Evolutionary conservation across 805 yeast species (phyloP), one percentile per base, ranked within the genome.

Genomic region (Candida chauliodis): DNA sequence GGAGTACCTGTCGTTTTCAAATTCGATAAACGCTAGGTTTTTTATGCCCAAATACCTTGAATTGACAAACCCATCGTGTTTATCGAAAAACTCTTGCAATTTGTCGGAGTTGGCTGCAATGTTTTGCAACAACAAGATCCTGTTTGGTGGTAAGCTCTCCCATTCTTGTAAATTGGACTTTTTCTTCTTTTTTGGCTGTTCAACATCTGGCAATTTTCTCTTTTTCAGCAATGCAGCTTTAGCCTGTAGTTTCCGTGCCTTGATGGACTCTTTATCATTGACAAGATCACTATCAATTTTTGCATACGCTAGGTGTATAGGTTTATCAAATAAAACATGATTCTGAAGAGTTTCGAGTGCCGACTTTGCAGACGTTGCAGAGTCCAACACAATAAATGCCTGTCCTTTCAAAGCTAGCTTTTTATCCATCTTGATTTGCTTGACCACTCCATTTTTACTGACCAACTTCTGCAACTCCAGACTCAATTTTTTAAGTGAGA

Each of bases 11-110:
- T 78, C 82, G 4, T 66, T 62, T 17, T 73, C 78, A 55, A 81
- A 91, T 50, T 91, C 97, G 3, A 91, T 73, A 58, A 91, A 84
- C 8, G 93, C 95, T 32, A 91, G 74, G 26, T 75, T 75, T 30
- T 87, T 71, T 5, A 80, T 75, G 2, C 73, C 69, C 19, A 91
- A 88, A 25, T 79, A 60, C 37, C 95, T 75, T 2, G 81, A 65
- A 46, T 81, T 85, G 9, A 75, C 59, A 45, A 83, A 82, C 0
- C 95, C 96, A 1, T 67, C 61, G 44, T 52, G 73, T 3, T 55
- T 51, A 3, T 62, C 66, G 53, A 87, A 89, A 0, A 68, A 45
- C 30, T 40, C 22, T 16, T 71, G 54, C 3, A 67, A 52, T 9
- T 31, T 27, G 6, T 11, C 11, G 5, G 26, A n/a, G 15, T 19